These are phyloP conservation scores for Fusarium metavorans DNA, from an alignment of 2,329 filamentous ascomycete species.

Conservation along the genomic window DNA sequence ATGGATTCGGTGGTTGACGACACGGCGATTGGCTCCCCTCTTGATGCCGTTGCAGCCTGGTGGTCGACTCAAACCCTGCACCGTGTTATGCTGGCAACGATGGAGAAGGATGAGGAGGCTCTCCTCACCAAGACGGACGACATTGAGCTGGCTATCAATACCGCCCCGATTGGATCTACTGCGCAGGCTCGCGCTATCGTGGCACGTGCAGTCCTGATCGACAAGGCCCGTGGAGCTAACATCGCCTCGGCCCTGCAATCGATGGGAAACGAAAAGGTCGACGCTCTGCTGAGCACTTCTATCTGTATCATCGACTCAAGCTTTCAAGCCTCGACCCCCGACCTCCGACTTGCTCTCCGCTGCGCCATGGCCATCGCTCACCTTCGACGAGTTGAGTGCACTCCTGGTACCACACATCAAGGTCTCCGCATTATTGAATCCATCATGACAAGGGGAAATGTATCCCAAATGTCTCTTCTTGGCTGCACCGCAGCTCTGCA, in stretches of 20 bases:
- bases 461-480: constrained; percentile 64
- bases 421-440: constrained; percentile 62
- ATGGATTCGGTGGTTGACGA: constrained; percentile 90
- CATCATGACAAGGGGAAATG: constrained; percentile 58
- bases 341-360: constrained; percentile 68
- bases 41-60: constrained; percentile 93
- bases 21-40: constrained; percentile 83
- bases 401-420: constrained; percentile 50
- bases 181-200: constrained; percentile 72
- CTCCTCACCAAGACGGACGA: constrained; percentile 50
- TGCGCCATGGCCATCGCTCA: constrained; percentile 73
- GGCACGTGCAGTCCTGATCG: constrained; percentile 67
- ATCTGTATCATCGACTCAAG: constrained; percentile 60
- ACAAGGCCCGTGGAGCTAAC: constrained; percentile 65
- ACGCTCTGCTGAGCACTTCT: constrained; percentile 40
- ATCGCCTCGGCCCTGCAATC: constrained; percentile 69
- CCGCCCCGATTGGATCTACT: constrained; percentile 82
- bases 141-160: constrained; percentile 76
- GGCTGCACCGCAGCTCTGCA: constrained; percentile 70
- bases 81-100: constrained; percentile 72
- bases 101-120: constrained; percentile 62
- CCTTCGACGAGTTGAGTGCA: constrained; percentile 59
- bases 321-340: constrained; percentile 58
- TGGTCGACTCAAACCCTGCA: constrained; percentile 83
- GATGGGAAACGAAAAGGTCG: constrained; percentile 51